phyloP scores from a whole-genome alignment of 768 basidiomycete species.

The Pulveroboletus sp. region DNA sequence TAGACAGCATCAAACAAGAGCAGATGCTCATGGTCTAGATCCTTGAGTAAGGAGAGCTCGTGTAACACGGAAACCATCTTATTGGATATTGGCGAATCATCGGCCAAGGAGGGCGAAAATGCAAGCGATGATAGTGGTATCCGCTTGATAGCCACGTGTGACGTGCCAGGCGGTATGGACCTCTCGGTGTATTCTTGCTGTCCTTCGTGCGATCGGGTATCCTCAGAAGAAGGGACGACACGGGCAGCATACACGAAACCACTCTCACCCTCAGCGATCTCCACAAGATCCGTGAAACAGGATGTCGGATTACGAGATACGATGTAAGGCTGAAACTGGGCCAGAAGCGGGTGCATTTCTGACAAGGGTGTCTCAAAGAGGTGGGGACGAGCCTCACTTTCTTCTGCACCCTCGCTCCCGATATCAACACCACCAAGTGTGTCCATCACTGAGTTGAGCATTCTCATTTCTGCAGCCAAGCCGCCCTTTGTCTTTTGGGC shows the following conservation, averaged over 20 bases:
- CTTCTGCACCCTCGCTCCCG: conserved; percentile 9
- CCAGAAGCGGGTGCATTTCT: conserved; percentile 34
- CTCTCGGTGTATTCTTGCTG: conserved; percentile 15
- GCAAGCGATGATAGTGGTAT: conserved; percentile 51
- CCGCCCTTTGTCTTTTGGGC: conserved; percentile 6
- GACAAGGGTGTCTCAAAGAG: background rate
- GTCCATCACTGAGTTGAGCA: conserved; percentile 30
- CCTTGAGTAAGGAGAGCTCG: conserved; percentile 57
- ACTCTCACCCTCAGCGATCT: conserved; percentile 81
- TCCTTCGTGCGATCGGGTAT: background rate
- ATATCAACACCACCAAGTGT: conserved; percentile 35
- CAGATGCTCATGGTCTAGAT: conserved; percentile 56
- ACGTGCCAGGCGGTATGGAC: conserved; percentile 24
- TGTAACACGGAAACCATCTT: conserved; percentile 61
- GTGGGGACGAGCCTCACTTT: background rate
- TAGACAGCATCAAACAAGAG: conserved; percentile 67
- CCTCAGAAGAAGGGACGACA: conserved; percentile 19
- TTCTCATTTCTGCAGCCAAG: conserved; percentile 22
- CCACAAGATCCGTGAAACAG: conserved; percentile 62
- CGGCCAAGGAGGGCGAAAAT: conserved; percentile 6
- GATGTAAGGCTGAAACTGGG: conserved; percentile 52
- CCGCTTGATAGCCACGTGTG: conserved; percentile 73
- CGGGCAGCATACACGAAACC: conserved; percentile 59
- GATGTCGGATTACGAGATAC: conserved; percentile 60
- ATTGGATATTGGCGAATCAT: conserved; percentile 38